Base-by-base conservation (phyloP, 2,329 filamentous ascomycete genomes). In the Neoarthrinium moseri region DNA sequence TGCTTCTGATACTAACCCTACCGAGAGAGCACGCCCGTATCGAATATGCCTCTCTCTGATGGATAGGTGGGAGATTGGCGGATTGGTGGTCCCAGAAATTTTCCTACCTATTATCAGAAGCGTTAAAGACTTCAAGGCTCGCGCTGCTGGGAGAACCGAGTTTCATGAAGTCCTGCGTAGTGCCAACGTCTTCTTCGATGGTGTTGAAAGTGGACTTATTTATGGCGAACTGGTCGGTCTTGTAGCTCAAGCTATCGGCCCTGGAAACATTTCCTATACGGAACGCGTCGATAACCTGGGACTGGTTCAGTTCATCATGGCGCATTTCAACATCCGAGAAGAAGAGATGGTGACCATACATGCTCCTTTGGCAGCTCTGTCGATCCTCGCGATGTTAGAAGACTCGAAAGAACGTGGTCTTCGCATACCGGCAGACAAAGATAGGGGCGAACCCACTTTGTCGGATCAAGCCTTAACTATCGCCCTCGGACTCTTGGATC, bases 41-140 rank as follows among this genome's bases (percentile, higher is more conserved):
- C 84, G 91, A 46, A 89, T 97, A 51, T 95, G 91, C 58, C 77
- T 97, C 3, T 96, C 95, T 13, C 74, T 99, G 43, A 97, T 99
- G 94, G 94, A 99, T 67, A 84, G 91, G 48, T 97, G 91, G 91
- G 94, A 99, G 64, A 92, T 99, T 53, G 94, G 94, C 23, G 90
- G 90, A 2, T 75, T 92, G 15, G 84, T 99, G 37, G 86, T 97
- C 2, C 89, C 91, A 0, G 85, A 90, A 50, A 81, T 97, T 12
- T 97, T 99, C 60, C 73, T 96, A 12, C 88, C 91, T 4, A 84
- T 92, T 21, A 81, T 99, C 56, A 79, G 85, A 60, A 95, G 86
- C 56, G 85, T 95, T 29, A 83, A 86, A 53, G 71, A 75, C 36
- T 97, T 91, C 68, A 85, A 91, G 64, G 70, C 73, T 21, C 73